Percentiles rank a stretch among this genome's conserved stretches.
These are phyloP conservation scores for Arabidopsis arenosa DNA, from an alignment of 345 rosid genomes.

Conservation along the genomic window DNA sequence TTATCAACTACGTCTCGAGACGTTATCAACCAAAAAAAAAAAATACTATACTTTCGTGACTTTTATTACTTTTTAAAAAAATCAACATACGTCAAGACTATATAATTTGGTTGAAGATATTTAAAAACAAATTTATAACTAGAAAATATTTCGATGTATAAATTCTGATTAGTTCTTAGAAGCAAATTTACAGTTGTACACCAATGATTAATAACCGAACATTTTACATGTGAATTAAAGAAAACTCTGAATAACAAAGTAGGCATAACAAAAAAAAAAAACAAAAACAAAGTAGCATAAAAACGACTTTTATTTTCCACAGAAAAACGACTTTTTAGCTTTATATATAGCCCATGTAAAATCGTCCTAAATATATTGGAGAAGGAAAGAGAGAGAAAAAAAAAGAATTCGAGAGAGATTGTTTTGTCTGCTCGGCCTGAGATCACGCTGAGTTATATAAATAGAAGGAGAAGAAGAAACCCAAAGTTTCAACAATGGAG, in stretches of 20 bases:
- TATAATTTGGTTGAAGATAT: too few species aligned
- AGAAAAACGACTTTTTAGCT: conserved; percentile 26
- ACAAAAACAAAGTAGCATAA: neutral
- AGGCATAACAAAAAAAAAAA: neutral
- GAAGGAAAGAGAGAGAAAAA: conserved; percentile 30
- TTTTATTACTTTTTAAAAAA: neutral
- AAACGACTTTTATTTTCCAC: conserved; percentile 7
- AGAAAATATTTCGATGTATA: neutral
- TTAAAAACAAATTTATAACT: too few species aligned
- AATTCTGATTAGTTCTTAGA: neutral
- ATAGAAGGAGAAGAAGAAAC: neutral
- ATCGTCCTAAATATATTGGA: neutral
- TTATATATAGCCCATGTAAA: neutral
- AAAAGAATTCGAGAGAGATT: conserved; percentile 29
- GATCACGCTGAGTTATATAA: conserved; percentile 27
- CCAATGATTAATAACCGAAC: neutral
- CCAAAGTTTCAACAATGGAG: neutral
- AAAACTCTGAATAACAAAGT: neutral
- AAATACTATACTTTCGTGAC: neutral
- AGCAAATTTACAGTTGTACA: neutral
- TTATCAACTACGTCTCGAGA: conserved; percentile 13
- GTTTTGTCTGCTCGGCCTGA: conserved; percentile 41
- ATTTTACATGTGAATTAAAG: conserved; percentile 19
- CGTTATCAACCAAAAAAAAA: conserved; percentile 16
- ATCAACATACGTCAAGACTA: too few species aligned